These are phyloP conservation scores for Ogataea hybrid DNA, from an alignment of 1,139 yeast species.

Conservation along the genomic window DNA sequence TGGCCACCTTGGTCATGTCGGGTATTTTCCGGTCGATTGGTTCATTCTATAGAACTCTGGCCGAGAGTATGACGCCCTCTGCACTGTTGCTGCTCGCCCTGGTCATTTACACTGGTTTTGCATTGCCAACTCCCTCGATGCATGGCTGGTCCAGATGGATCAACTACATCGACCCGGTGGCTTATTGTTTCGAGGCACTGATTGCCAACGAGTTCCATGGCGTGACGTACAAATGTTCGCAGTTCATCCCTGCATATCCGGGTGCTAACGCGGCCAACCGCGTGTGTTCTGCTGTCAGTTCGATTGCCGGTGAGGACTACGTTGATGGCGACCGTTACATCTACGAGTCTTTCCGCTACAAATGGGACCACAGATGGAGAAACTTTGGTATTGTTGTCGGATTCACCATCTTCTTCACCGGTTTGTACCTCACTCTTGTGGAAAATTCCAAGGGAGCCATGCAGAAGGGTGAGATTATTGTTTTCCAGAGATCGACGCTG, in stretches of 20 bases:
- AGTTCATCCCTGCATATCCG: constrained; percentile 50
- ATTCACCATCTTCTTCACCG: constrained; percentile 53
- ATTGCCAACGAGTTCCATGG: constrained; percentile 59
- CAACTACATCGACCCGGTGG: constrained; percentile 68
- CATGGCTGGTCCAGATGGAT: constrained; percentile 82
- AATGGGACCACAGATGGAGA: constrained; percentile 68
- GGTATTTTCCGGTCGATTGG: constrained; percentile 73
- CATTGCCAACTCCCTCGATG: constrained; percentile 65
- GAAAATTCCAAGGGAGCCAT: constrained; percentile 71
- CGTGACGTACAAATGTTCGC: constrained; percentile 42
- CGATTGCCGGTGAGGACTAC: constrained; percentile 50
- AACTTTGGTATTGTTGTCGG: constrained; percentile 70
- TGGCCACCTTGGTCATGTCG: constrained; percentile 63
- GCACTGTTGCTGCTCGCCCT: constrained; percentile 58
- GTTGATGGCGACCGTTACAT: constrained; percentile 64
- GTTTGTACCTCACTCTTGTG: constrained; percentile 53
- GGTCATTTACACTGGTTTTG: constrained; percentile 75
- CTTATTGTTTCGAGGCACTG: constrained; percentile 65
- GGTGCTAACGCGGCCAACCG: constrained; percentile 37
- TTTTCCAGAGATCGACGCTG: constrained; percentile 54
- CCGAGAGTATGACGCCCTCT: constrained; percentile 75
- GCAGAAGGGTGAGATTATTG: constrained; percentile 80
- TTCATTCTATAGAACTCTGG: constrained; percentile 54
- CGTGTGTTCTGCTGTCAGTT: constrained; percentile 65
- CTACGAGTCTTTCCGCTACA: constrained; percentile 13